Evolutionary conservation across 495 filamentous ascomycete genomes (phyloP), one percentile per base, ranked within the genome.

Genomic region (Evansstolkia leycettana): DNA sequence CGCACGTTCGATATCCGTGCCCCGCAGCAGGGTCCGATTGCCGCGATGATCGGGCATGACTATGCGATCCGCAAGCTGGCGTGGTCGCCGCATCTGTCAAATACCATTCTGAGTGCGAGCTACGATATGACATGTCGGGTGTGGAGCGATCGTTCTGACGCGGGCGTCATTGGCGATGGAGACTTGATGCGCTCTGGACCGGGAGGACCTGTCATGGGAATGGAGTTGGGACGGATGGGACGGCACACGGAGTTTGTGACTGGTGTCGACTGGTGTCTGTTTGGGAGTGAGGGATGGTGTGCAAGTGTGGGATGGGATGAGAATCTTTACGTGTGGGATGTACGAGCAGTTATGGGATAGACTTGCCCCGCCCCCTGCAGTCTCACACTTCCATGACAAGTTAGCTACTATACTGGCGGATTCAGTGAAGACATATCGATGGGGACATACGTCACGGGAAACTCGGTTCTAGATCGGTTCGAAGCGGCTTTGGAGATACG

Each of bases 211-310:
- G 58, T 68, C 3, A 54, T 67, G 13, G 84, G 81, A 7, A 62
- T 67, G 16, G 75, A 94, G 59, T 50, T 96, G 40, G 92, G 87
- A 3, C 62, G 84, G 9, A 94, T 98, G 88, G 82, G 76, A 30
- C 65, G 72, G 27, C 90, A 98, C 60, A 92, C 88, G 1, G 90
- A 98, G 62, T 98, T 98, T 55, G 86, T 78, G 18, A 94, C 83
- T n/a, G 90, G 90, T 12, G 83, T 95, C 7, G 90, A 96, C 51
- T 98, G 90, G 90, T 95, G 90, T 60, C 55, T 98, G 19, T 98
- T 98, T 55, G 90, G 90, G 5, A 76, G 72, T 12, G 89, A 94
- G 43, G 90, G 92, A 2, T 98, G 92, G 92, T 84, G 82, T 57
- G 90, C 90, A 7, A 90, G 78, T 50, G 78, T 78, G 5, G 85